Conservation (phyloP, 805 yeast species). For the Starmerella cellae region DNA sequence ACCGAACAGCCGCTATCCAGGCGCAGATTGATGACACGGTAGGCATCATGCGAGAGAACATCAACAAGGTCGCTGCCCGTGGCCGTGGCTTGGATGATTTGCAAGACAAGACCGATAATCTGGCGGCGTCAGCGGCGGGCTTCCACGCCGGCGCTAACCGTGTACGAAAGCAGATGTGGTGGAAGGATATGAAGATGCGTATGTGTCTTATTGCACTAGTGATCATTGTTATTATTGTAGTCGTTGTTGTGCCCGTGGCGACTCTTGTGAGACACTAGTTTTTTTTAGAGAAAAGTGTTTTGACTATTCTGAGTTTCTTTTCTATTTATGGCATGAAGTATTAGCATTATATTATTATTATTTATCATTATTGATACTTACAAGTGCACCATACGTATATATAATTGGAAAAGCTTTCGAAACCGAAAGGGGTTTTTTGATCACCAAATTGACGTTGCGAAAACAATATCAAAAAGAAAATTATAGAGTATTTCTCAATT, state of each 20-base stretch:
- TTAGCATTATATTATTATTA: not conserved
- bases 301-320: not conserved
- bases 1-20: constrained; percentile 66
- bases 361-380: no score
- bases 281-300: no score
- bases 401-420: no score
- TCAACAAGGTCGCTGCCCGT: constrained; percentile 86
- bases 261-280: constrained; percentile 53
- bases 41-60: constrained; percentile 93
- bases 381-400: no score
- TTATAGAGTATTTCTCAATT: no score
- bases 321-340: constrained; percentile 1
- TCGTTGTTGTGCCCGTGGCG: constrained; percentile 83
- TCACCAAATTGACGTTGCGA: no score
- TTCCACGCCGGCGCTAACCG: constrained; percentile 94
- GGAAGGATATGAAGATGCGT: constrained; percentile 95
- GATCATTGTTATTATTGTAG: constrained; percentile 66
- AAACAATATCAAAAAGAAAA: no score
- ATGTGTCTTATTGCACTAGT: constrained; percentile 71
- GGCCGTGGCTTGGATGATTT: constrained; percentile 88
- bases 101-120: constrained; percentile 84
- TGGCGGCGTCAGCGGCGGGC: constrained; percentile 85
- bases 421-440: no score
- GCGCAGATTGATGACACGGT: constrained; percentile 94
- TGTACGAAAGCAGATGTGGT: constrained; percentile 98